A percentile compares a stretch with the other conserved stretches of the same genome.
phyloP scores from a whole-genome alignment of 139 green algal genomes.

The Eudorina sp. region DNA sequence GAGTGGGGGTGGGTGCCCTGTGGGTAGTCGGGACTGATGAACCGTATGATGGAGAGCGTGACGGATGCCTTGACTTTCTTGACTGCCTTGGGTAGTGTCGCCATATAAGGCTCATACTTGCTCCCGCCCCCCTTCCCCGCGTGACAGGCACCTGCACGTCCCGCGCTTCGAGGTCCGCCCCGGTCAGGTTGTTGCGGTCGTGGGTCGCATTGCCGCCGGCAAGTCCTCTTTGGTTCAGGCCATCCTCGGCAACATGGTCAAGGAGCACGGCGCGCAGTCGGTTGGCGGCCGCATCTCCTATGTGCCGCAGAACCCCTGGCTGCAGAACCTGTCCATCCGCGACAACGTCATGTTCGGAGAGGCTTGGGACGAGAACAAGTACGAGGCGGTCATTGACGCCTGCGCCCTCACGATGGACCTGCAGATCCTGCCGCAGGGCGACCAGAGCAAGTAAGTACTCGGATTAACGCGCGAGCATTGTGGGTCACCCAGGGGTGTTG shows the following conservation, averaged over 20 bases:
- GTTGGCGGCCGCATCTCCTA: constrained; percentile 56
- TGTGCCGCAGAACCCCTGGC: constrained; percentile 74
- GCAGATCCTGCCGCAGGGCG: constrained; percentile 69
- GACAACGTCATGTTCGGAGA: constrained; percentile 77
- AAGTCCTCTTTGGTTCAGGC: constrained; percentile 66
- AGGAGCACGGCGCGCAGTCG: constrained; percentile 47
- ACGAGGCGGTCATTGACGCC: constrained; percentile 65
- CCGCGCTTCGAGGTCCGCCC: constrained; percentile 55
- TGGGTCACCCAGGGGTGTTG: no score
- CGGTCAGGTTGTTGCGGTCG: constrained; percentile 69
- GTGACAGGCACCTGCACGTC: constrained; percentile 47
- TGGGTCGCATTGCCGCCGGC: constrained; percentile 67
- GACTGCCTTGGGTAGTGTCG: no score
- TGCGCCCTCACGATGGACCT: constrained; percentile 72
- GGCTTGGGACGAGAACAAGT: constrained; percentile 59
- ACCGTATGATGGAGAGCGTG: no score
- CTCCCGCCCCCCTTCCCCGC: no score
- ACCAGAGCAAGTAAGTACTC: constrained; percentile 52
- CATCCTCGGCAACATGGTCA: constrained; percentile 70
- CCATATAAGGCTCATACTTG: no score
- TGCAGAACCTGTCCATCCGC: constrained; percentile 77
- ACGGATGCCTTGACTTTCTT: no score
- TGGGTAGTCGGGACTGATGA: no score
- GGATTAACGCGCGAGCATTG: no score
- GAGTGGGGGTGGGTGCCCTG: no score